Evolutionary conservation across 2,329 filamentous ascomycete species (phyloP), one percentile per base, ranked within the genome.

Genomic region (Cladobotryum protrusum): DNA sequence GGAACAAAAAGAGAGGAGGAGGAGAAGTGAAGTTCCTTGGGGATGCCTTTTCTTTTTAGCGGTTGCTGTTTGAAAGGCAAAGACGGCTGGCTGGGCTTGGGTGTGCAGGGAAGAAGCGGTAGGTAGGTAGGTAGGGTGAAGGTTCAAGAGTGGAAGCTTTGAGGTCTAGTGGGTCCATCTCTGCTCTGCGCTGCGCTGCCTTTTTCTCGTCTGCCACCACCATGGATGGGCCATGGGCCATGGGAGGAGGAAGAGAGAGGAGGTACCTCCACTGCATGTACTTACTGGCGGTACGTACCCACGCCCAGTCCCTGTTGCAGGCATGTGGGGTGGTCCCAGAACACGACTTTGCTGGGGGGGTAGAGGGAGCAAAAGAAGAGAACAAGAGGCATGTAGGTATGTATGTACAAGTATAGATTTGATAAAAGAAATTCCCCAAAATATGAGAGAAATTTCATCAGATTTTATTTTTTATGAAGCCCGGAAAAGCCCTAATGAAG

Each of bases 1-100:
- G 87, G 89, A 70, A 83, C 82, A 70, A 85, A 78, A 74, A 87
- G 84, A 72, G 87, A 85, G 61, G 87, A 88, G 57, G 82, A 85
- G 55, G 82, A 24, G 20, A 29, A 29, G 24, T 29, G 24, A 29
- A 29, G 24, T 29, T 29, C 11, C 11, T 29, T 29, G 24, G 24
- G 24, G 24, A 29, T 29, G 24, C 24, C n/a, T 29, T 29, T 29
- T 29, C 24, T 29, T 29, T 29, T 29, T 29, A 29, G 24, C 24
- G 24, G 24, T 29, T 29, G 11, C 24, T 6, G 24, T 29, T 29
- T n/a, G n/a, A 9, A 29, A 29, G 24, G 24, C 24, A 29, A 29
- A 29, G 24, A 24, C 20, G 24, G 24, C 3, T 29, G 24, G 24
- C 24, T 29, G 24, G 24, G 6, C 24, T 66, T 82, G 54, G 50